phyloP scores from a whole-genome alignment of 371 early-diverging fungal genomes.

The Mycotypha africana region DNA sequence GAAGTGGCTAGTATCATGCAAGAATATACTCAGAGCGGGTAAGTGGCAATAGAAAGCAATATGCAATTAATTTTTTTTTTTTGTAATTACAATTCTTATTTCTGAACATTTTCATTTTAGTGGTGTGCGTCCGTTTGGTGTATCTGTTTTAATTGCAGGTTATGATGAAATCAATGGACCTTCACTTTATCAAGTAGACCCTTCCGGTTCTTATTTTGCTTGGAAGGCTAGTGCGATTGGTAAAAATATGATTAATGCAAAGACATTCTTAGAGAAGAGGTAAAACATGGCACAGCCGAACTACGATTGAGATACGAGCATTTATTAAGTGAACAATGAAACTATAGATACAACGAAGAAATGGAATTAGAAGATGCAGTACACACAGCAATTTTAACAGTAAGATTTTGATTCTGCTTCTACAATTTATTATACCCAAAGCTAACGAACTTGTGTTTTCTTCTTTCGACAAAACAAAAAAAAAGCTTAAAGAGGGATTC shows the following conservation, averaged over 20 bases:
- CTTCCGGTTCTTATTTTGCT: constrained; percentile 96
- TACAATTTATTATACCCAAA: no score
- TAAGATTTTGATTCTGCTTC: no score
- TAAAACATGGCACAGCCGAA: no score
- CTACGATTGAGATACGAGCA: no score
- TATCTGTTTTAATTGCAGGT: constrained; percentile 95
- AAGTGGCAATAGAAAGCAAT: constrained; percentile 15
- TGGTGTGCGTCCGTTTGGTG: constrained; percentile 99
- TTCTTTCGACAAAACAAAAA: no score
- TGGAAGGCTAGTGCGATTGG: constrained; percentile 99
- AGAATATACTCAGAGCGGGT: constrained; percentile 98
- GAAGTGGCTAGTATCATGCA: constrained; percentile 97
- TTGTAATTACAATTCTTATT: no score
- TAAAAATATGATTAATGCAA: constrained; percentile 97
- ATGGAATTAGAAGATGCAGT: constrained; percentile 98
- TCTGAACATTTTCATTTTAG: no score
- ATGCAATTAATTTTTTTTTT: no score
- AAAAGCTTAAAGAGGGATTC: constrained; percentile 95
- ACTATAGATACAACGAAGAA: constrained; percentile 71
- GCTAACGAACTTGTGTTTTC: neutral
- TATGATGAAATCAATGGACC: constrained; percentile 87
- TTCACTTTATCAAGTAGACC: constrained; percentile 96
- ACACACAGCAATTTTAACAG: constrained; percentile 94
- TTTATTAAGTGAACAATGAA: neutral
- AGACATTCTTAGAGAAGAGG: constrained; percentile 98